Base-by-base conservation (phyloP, 2,329 filamentous ascomycete genomes). In the Aspergillus candidus region DNA sequence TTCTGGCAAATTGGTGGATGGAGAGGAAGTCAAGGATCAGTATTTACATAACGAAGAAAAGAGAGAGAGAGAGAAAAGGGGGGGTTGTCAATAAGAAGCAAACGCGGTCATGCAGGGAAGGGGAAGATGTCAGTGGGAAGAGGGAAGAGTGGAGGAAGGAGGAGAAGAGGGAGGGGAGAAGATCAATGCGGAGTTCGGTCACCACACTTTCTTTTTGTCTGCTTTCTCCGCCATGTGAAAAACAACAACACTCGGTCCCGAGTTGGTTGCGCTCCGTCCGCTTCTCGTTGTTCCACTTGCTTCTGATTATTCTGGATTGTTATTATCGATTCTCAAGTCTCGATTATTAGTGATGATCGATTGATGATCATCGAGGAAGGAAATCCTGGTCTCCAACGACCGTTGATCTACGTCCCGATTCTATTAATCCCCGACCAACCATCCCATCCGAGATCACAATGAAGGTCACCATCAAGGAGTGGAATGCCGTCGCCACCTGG, bases 401-500 rank as follows among this genome's bases (percentile, higher is more conserved):
- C 18, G 18, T 27, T 27, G 22, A 27, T 27, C 22, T 27, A 27
- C 22, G 22, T 38, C 44, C 35, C 27, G n/a, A 41, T 30, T 32
- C 41, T 30, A 35, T 40, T 30, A 51, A 51, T 47, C 32, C 32
- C 44, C 31, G 15, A 36, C 14, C 13, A 33, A 36, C 14, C 13
- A 33, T 22, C 17, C 34, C 27, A 27, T 29, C 30, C 29, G 6
- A n/a, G 30, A 4, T 31, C 30, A 17, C 41, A 41, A 98, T 98
- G 93, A 97, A 95, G 71, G 88, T 97, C 72, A 93, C 82, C 38
- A 93, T 97, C 70, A 87, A 84, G 60, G 80, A 88, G 63, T 97
- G 91, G 88, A 85, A 93, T 60, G 86, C 89, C 4, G 88, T 98
- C 50, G 93, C 93, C 13, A 91, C 89, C 43, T 98, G 93, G 93